Evolutionary conservation across 2,329 filamentous ascomycete genomes (phyloP).

Genomic region (Neofusicoccum sp.): DNA sequence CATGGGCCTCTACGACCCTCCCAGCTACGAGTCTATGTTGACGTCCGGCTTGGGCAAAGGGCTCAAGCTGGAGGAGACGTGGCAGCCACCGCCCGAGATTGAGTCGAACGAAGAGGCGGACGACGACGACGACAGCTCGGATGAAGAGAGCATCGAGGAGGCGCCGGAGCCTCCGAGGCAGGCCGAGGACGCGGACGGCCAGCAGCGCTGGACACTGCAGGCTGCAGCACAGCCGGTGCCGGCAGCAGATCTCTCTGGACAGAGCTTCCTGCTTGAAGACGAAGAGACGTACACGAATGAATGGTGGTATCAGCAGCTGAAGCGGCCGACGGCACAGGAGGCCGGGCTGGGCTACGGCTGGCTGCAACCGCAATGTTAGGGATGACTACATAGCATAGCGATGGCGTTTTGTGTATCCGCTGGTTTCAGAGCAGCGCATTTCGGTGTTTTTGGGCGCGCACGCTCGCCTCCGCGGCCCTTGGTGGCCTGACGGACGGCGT

Average conservation of each 20-base stretch:
- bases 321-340: constrained; percentile 36
- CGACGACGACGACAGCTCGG: constrained; percentile 27
- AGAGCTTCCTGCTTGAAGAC: constrained; percentile 43
- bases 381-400: constrained; percentile 27
- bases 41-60: constrained; percentile 60
- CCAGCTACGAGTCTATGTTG: constrained; percentile 57
- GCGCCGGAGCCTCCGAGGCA: constrained; percentile 20
- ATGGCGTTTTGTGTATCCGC: constrained; percentile 26
- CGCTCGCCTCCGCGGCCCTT: not conserved
- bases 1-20: constrained; percentile 76
- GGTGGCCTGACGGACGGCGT: not conserved
- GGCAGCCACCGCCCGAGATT: constrained; percentile 58
- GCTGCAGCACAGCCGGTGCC: constrained; percentile 25
- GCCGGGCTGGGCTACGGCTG: constrained; percentile 38
- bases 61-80: constrained; percentile 77
- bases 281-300: constrained; percentile 38
- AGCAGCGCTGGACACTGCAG: constrained; percentile 26
- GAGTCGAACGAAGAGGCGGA: constrained; percentile 53
- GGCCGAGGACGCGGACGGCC: constrained; percentile 21
- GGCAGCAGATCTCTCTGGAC: constrained; percentile 37
- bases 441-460: not conserved
- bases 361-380: constrained; percentile 27
- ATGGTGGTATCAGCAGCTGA: constrained; percentile 42
- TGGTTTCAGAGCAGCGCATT: constrained; percentile 3
- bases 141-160: constrained; percentile 49